Evolutionary conservation across 345 rosid genomes (phyloP), one percentile per base, ranked within the genome.

Genomic region (Dimocarpus longan): DNA sequence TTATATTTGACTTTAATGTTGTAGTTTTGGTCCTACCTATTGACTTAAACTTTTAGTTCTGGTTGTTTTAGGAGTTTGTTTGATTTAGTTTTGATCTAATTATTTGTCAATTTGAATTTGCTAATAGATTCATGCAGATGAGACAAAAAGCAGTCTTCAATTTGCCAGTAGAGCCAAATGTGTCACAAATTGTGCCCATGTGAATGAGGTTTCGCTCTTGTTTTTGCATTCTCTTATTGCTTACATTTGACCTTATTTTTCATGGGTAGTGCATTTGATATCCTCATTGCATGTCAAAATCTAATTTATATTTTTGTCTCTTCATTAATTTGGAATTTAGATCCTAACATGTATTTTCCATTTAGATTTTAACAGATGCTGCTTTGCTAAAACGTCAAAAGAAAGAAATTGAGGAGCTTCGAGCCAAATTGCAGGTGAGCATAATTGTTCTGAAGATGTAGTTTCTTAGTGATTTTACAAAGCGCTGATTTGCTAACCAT

Each of bases 361-460:
- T 79, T 54, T 76, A 95, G 99, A 89, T 95, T 76, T 84, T 93
- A 80, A 93, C 98, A 26, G 98, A 95, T 88, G 98, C 97, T 81
- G 99, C 99, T 82, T 77, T 95, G 77, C 75, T 95, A 78, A 95
- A 95, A 89, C 98, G 99, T 60, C 99, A 93, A 79, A 95, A 95
- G 90, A 95, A 91, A 85, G 99, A 95, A 83, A 95, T 95, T 76
- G 99, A 93, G 86, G 96, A 95, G 86, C 98, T 95, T 84, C 90
- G 97, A 77, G 93, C 93, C 79, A 95, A 95, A 86, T 83, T 93
- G 79, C 91, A 86, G 95, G 99, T 90, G 76, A 26, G 78, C 60
- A 21, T 24, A 59, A 63, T 50, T 78, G 50, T 68, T 11, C 6
- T 24, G 28, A 44, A 28, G 54, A 57, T 46, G 13, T 10, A 22